Conservation (phyloP, 2,329 filamentous ascomycete genomes). For the Trichoderma semiorbis region DNA sequence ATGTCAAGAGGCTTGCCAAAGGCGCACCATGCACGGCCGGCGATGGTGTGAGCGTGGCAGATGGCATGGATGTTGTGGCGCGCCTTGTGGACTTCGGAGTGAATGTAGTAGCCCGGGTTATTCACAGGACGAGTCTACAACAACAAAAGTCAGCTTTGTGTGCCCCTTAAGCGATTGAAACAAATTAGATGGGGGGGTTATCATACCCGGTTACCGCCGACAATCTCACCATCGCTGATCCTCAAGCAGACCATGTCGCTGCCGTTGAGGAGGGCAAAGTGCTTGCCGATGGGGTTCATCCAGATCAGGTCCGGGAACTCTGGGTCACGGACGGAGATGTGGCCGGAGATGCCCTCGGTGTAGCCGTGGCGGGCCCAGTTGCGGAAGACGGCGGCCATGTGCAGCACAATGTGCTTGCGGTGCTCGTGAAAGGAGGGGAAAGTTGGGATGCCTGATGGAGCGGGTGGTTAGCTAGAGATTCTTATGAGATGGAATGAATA, state of each 20-base stretch:
- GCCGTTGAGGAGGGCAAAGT: conserved; percentile 64
- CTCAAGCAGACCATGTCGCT: conserved; percentile 67
- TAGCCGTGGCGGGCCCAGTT: conserved; percentile 31
- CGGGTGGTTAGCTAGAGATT: not conserved
- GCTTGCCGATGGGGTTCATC: conserved; percentile 66
- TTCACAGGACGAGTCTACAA: conserved; percentile 54
- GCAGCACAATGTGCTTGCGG: conserved; percentile 60
- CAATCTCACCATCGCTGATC: conserved; percentile 52
- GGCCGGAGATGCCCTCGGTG: conserved; percentile 38
- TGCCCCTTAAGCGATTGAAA: not conserved
- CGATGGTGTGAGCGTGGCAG: conserved; percentile 65
- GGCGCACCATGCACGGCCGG: conserved; percentile 64
- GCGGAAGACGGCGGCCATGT: conserved; percentile 60
- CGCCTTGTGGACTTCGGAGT: conserved; percentile 64
- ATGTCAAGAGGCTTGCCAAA: conserved; percentile 66
- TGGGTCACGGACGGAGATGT: conserved; percentile 66
- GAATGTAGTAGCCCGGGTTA: conserved; percentile 66
- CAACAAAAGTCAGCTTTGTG: not conserved
- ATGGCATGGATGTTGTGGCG: conserved; percentile 62
- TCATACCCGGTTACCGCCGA: conserved; percentile 55
- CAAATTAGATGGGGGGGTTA: not conserved
- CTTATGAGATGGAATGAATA: not conserved
- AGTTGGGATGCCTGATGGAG: conserved; percentile 38
- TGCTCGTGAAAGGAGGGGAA: conserved; percentile 42
- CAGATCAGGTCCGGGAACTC: conserved; percentile 61